Percentiles rank a stretch among this genome's conserved stretches.
phyloP scores from a whole-genome alignment of 441 rosid genomes.

The Gossypium davidsonii region DNA sequence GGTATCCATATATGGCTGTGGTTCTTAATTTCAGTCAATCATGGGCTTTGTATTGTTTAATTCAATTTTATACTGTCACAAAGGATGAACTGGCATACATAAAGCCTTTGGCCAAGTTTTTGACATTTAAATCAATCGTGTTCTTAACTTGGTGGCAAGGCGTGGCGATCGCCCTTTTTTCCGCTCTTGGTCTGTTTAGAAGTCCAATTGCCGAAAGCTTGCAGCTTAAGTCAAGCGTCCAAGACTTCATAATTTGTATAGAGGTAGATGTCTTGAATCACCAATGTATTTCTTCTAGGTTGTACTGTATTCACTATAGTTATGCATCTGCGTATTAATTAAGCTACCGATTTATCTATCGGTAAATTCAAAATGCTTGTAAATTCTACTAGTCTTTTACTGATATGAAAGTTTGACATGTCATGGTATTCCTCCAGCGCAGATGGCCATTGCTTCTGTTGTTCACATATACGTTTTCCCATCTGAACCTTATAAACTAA shows the following conservation, averaged over 20 bases:
- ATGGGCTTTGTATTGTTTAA: conserved; percentile 96
- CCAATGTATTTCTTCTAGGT: conserved; percentile 15
- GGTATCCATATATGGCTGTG: conserved; percentile 96
- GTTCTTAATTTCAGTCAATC: conserved; percentile 96
- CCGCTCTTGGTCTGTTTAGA: conserved; percentile 77
- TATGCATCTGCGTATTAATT: neutral
- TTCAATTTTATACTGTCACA: conserved; percentile 85
- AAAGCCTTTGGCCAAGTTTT: conserved; percentile 89
- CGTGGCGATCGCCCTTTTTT: conserved; percentile 87
- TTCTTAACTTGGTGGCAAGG: conserved; percentile 99
- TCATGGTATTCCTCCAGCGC: conserved; percentile 58
- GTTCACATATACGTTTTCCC: conserved; percentile 98
- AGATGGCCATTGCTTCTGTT: conserved; percentile 98
- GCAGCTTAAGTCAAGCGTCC: conserved; percentile 86
- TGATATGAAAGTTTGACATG: conserved; percentile 30
- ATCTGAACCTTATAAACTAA: conserved; percentile 76
- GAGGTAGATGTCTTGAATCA: conserved; percentile 64
- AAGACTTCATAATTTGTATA: conserved; percentile 95
- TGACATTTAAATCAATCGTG: conserved; percentile 91
- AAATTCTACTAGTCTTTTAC: neutral
- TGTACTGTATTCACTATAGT: neutral
- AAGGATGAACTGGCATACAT: conserved; percentile 90
- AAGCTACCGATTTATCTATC: neutral
- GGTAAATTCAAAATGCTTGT: conserved; percentile 11
- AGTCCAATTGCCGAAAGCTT: conserved; percentile 78